Conservation (phyloP, 345 rosid genomes). For the Angophora floribunda region DNA sequence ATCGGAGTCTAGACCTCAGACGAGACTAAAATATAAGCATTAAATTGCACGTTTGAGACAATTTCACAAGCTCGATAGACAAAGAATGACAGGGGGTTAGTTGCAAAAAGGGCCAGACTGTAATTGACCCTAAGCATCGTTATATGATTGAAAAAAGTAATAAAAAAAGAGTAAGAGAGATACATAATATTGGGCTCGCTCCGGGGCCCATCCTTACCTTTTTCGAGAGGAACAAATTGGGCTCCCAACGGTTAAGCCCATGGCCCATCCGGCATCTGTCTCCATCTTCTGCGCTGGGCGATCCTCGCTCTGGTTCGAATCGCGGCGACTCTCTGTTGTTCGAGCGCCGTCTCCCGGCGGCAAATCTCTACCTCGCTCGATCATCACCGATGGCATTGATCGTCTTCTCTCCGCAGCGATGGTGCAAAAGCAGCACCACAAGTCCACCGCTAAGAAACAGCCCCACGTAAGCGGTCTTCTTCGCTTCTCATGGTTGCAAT, state of each 20-base stretch:
- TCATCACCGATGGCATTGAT: neutral
- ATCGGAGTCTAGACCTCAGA: no score
- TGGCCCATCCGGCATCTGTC: neutral
- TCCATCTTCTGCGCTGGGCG: neutral
- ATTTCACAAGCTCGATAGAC: no score
- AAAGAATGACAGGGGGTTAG: no score
- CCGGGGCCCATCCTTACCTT: neutral
- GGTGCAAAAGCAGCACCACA: conserved; percentile 67
- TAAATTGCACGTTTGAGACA: no score
- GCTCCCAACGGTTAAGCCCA: neutral
- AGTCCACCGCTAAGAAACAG: conserved; percentile 52
- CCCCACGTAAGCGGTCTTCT: conserved; percentile 27
- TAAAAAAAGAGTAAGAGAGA: neutral
- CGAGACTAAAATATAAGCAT: no score
- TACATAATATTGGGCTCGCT: neutral
- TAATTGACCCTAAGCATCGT: no score
- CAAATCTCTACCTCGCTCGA: neutral
- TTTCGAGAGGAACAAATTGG: neutral
- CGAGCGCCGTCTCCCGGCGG: neutral
- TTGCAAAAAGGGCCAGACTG: no score
- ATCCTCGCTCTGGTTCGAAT: neutral
- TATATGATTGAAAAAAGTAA: no score
- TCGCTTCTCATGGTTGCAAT: neutral
- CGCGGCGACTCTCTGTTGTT: neutral
- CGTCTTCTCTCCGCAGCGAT: conserved; percentile 4